phyloP scores from a whole-genome alignment of 2,329 filamentous ascomycete species.

The Hypomyces perniciosus region DNA sequence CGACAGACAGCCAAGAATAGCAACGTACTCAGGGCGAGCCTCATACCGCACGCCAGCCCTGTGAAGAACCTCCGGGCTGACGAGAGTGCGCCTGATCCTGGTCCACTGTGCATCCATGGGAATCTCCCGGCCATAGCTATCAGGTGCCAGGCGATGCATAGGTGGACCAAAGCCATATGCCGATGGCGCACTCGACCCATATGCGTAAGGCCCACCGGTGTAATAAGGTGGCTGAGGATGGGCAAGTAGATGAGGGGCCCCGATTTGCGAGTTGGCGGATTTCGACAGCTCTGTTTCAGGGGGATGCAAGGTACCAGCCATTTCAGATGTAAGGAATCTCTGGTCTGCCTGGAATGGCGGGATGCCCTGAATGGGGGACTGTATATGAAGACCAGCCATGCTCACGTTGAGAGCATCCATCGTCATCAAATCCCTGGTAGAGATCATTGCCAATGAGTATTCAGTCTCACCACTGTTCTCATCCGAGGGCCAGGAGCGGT shows the following conservation, averaged over 20 bases:
- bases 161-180: conserved; percentile 29
- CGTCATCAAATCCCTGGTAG: conserved; percentile 47
- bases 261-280: conserved; percentile 26
- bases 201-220: conserved; percentile 15
- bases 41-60: conserved; percentile 52
- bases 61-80: conserved; percentile 50
- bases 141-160: conserved; percentile 44
- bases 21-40: conserved; percentile 53
- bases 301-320: conserved; percentile 21
- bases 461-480: conserved; percentile 26
- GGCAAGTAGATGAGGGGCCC: conserved; percentile 35
- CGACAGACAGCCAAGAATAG: conserved; percentile 50
- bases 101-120: conserved; percentile 53
- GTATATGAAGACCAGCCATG: conserved; percentile 37
- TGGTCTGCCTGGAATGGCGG: conserved; percentile 29
- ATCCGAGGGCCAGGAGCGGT: conserved; percentile 33
- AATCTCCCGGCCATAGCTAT: conserved; percentile 52
- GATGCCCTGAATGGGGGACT: conserved; percentile 28
- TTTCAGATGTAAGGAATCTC: conserved; percentile 31
- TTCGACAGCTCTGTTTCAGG: conserved; percentile 25
- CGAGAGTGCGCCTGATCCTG: conserved; percentile 44
- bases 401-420: conserved; percentile 37
- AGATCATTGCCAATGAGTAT: conserved; percentile 43
- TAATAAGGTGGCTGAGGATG: conserved; percentile 28
- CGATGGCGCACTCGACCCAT: conserved; percentile 19